Evolutionary conservation across 2,329 filamentous ascomycete species (phyloP).

Genomic region (Phaeophleospora eucalypticola): DNA sequence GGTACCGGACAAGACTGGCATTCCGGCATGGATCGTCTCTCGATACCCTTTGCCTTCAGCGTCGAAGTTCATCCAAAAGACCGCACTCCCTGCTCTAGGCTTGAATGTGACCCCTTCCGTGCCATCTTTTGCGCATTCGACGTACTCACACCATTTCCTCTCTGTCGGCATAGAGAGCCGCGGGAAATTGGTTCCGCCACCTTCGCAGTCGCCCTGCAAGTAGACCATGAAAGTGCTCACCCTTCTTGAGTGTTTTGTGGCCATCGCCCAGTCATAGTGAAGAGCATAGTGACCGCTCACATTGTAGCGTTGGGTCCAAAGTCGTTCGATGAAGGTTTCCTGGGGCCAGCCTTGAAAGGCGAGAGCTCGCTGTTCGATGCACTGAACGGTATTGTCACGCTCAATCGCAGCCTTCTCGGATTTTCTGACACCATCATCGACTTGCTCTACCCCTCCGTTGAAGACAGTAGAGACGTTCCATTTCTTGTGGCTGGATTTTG

Average conservation of each 20-base stretch:
- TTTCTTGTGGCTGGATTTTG: constrained; percentile 36
- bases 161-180: constrained; percentile 43
- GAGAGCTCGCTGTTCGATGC: constrained; percentile 56
- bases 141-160: constrained; percentile 53
- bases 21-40: constrained; percentile 59
- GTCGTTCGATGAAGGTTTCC: constrained; percentile 56
- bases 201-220: constrained; percentile 49
- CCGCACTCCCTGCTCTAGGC: constrained; percentile 54
- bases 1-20: constrained; percentile 52
- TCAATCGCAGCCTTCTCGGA: constrained; percentile 51
- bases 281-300: constrained; percentile 54
- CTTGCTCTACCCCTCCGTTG: constrained; percentile 44
- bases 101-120: constrained; percentile 54
- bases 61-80: constrained; percentile 60
- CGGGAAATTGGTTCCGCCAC: constrained; percentile 60
- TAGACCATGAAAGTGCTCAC: constrained; percentile 62
- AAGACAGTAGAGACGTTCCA: constrained; percentile 55
- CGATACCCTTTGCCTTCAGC: constrained; percentile 53
- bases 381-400: constrained; percentile 50
- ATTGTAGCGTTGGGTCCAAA: constrained; percentile 60
- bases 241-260: constrained; percentile 33
- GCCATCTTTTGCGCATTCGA: constrained; percentile 46
- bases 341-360: constrained; percentile 58
- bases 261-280: constrained; percentile 56
- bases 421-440: constrained; percentile 47